Base-by-base conservation (phyloP, 805 yeast species). In the Starmerella stigmatis region DNA sequence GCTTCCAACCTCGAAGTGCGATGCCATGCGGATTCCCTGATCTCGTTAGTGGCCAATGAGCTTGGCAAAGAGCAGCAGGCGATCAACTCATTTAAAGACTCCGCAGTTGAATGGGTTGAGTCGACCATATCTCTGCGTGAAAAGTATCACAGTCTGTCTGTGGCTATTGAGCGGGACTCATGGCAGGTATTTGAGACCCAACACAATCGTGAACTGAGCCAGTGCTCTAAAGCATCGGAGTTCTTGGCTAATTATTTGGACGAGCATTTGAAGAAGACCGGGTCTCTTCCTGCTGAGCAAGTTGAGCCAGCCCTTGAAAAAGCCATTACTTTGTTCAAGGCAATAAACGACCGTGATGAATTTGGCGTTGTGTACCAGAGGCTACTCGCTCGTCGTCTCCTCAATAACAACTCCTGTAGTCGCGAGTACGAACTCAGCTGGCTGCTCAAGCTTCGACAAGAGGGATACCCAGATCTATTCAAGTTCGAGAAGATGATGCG, bases 401-500 rank as follows among this genome's bases (percentile, higher is more conserved):
- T 92, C 58, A 81, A 82, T 59, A 81, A 86, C 55, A 77, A 89
- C 19, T 80, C 94, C 2, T 78, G 81, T 30, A 79, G 86, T 22
- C 94, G 83, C 47, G 86, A 80, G 50, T 73, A 73, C 30, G 99
- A 92, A 66, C 89, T 84, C 56, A 37, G 48, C 39, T 43, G 53
- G 55, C 39, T 49, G 16, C 50, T 33, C 2, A 36, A 45, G 13
- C 38, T 49, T n/a, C 29, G 39, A 13, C 38, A 34, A 19, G 45
- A 36, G 11, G 44, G 30, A 17, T 45, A 44, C 12, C 32, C 37
- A 2, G 48, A 44, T 16, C 15, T 38, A 10, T 34, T n/a, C 22
- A 41, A 86, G 61, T 84, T 89, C 64, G 84, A 94, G 16, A 82
- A 85, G 58, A 92, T 92, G 98, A 86, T 92, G 62, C 81, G 79